Conservation (phyloP, 306 rosid species). For the Corylus americana region DNA sequence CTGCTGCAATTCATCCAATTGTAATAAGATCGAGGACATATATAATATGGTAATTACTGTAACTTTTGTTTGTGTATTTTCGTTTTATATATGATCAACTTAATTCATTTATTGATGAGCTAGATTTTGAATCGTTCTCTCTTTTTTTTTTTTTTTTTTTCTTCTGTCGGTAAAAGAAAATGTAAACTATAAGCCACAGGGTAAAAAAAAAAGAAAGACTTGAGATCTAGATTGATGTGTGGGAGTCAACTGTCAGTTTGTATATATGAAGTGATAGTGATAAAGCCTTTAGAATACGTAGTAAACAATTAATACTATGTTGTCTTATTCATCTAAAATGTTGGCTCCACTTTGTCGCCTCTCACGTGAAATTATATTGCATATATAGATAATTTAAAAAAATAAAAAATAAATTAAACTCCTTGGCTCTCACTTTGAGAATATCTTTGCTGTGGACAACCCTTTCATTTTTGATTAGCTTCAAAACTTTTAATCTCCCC, state of each 20-base stretch:
- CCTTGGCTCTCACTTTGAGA: too few relatives aligned
- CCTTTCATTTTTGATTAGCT: too few relatives aligned
- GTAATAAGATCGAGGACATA: neutral
- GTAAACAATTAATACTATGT: neutral
- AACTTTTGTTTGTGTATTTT: neutral
- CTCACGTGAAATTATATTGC: too few relatives aligned
- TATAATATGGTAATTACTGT: neutral
- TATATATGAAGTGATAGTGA: neutral
- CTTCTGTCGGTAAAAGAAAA: neutral
- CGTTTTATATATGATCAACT: neutral
- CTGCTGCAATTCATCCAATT: neutral
- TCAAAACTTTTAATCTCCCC: too few relatives aligned
- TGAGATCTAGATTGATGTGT: neutral
- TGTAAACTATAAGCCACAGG: neutral
- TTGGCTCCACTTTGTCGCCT: too few relatives aligned
- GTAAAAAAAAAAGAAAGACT: neutral
- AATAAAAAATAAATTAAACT: too few relatives aligned
- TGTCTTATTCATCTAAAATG: neutral
- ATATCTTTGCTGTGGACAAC: too few relatives aligned
- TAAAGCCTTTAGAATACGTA: neutral
- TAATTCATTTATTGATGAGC: neutral
- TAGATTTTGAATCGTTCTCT: neutral
- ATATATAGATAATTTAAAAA: too few relatives aligned
- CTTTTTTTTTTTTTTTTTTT: neutral
- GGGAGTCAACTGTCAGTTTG: neutral